Percentiles rank a stretch among this genome's conserved stretches.
These are phyloP conservation scores for Pachysandra terminalis DNA, from an alignment of 164 flowering plant genomes.

Conservation along the genomic window DNA sequence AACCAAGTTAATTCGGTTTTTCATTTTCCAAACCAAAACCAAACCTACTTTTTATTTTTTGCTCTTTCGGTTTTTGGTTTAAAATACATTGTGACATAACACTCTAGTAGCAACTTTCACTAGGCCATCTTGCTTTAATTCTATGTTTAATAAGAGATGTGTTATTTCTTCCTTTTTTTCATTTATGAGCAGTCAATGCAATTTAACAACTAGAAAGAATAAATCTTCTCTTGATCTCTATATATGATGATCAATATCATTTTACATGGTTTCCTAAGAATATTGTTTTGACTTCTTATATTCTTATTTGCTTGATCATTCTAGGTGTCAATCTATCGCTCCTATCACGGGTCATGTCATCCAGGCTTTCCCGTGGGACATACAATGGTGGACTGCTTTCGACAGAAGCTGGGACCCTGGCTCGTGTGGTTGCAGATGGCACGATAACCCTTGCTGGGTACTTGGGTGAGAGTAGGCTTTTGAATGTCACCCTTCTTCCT, in stretches of 20 bases:
- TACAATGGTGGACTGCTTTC: constrained; percentile 90
- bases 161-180: too few relatives aligned
- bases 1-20: too few relatives aligned
- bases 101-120: too few relatives aligned
- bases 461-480: constrained; percentile 53
- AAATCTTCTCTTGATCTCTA: neutral
- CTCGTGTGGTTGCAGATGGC: constrained; percentile 85
- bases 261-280: neutral
- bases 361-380: constrained; percentile 84
- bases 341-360: constrained; percentile 87
- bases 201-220: neutral
- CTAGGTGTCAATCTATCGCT: constrained; percentile 80
- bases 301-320: neutral
- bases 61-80: too few relatives aligned
- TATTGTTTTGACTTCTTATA: neutral
- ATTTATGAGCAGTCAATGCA: too few relatives aligned
- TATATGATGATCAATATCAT: neutral
- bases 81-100: too few relatives aligned
- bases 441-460: constrained; percentile 82
- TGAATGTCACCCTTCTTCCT: constrained; percentile 73
- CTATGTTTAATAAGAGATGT: too few relatives aligned
- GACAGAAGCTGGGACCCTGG: constrained; percentile 92
- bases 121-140: too few relatives aligned
- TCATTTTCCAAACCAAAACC: too few relatives aligned
- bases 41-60: too few relatives aligned